Evolutionary conservation across 2,329 filamentous ascomycete species (phyloP).

Genomic region (Hypoxylon sp.): DNA sequence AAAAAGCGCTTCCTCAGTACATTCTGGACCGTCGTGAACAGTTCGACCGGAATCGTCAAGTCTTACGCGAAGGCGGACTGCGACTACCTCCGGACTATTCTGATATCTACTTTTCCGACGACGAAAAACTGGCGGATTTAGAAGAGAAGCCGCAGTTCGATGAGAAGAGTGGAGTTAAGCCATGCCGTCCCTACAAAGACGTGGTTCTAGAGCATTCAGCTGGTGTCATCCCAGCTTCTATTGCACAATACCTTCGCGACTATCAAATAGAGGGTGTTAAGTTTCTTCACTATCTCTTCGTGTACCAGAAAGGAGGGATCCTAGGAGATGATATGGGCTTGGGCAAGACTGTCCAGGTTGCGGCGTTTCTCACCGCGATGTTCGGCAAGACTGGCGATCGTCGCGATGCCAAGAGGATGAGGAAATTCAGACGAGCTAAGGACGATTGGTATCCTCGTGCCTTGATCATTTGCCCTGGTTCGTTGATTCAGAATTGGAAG

Average conservation of each 20-base stretch:
- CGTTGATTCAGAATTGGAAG: slow-evolving; percentile 91
- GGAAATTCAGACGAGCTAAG: slow-evolving; percentile 78
- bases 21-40: slow-evolving; percentile 74
- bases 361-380: slow-evolving; percentile 88
- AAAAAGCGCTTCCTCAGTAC: slow-evolving; percentile 78
- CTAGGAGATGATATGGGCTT: slow-evolving; percentile 98
- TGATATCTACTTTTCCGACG: slow-evolving; percentile 81
- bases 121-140: slow-evolving; percentile 71
- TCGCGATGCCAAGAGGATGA: slow-evolving; percentile 86
- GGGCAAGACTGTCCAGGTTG: slow-evolving; percentile 96
- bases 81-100: slow-evolving; percentile 83
- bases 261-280: slow-evolving; percentile 89
- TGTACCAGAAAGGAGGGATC: slow-evolving; percentile 91
- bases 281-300: slow-evolving; percentile 89
- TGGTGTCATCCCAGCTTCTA: slow-evolving; percentile 86
- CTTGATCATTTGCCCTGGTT: slow-evolving; percentile 89
- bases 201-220: slow-evolving; percentile 80
- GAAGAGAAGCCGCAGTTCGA: slow-evolving; percentile 79
- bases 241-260: slow-evolving; percentile 90
- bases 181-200: slow-evolving; percentile 79
- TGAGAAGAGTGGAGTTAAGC: slow-evolving; percentile 66
- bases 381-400: slow-evolving; percentile 96
- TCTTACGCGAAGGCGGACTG: slow-evolving; percentile 75
- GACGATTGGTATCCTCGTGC: slow-evolving; percentile 84
- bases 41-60: slow-evolving; percentile 74